Evolutionary conservation across 495 filamentous ascomycete species (phyloP).

Genomic region (Penicillium pancosmium): DNA sequence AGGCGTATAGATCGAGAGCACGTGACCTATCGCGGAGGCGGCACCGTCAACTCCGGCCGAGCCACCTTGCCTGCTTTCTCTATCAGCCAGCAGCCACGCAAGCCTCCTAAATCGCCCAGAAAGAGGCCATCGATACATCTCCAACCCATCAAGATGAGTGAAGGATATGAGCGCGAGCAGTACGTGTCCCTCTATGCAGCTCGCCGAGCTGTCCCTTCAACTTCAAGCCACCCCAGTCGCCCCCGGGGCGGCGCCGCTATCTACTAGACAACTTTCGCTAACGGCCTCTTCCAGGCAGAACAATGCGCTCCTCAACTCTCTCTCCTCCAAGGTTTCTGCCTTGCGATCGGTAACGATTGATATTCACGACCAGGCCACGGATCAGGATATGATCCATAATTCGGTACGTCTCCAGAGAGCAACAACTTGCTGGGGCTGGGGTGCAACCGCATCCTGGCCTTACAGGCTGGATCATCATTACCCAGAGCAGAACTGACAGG

Average conservation of each 20-base stretch:
- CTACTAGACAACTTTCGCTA: conserved; percentile 8
- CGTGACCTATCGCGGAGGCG: conserved; percentile 18
- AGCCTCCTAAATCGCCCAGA: not conserved
- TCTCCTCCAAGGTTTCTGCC: conserved; percentile 85
- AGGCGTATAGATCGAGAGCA: conserved; percentile 2
- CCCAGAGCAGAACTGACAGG: not conserved
- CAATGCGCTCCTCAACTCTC: conserved; percentile 90
- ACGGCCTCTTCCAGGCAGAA: conserved; percentile 66
- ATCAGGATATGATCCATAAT: conserved; percentile 82
- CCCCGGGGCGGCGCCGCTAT: not conserved
- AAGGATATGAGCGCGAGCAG: conserved; percentile 92
- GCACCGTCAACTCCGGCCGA: conserved; percentile 16
- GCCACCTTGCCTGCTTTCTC: conserved; percentile 12
- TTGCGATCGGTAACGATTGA: conserved; percentile 96
- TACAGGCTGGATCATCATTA: not conserved
- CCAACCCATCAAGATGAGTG: conserved; percentile 67
- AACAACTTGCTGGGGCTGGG: not conserved
- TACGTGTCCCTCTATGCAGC: conserved; percentile 32
- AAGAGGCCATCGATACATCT: not conserved
- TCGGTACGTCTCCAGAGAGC: conserved; percentile 59
- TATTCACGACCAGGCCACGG: conserved; percentile 92
- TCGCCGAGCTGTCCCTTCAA: not conserved
- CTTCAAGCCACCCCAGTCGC: not conserved
- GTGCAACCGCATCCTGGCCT: too few relatives aligned
- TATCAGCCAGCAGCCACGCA: not conserved